Conservation (phyloP, 2,329 filamentous ascomycete species). For the Stagonosporopsis vannaccii region DNA sequence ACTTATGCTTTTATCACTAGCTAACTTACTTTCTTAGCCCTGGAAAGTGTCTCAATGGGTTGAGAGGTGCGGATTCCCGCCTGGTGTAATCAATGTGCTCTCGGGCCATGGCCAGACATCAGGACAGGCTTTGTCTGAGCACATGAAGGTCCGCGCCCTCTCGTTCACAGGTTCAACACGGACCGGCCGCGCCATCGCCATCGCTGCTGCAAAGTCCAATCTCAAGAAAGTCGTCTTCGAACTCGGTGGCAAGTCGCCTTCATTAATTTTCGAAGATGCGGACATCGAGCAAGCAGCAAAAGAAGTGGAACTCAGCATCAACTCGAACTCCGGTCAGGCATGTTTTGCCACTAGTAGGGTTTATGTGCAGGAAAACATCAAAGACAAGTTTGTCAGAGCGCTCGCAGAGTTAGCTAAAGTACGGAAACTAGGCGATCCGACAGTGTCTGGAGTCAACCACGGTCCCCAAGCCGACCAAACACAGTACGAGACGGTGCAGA, state of each 20-base stretch:
- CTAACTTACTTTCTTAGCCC: constrained; percentile 52
- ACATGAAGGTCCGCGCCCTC: constrained; percentile 80
- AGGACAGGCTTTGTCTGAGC: constrained; percentile 77
- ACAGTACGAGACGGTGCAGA: constrained; percentile 33
- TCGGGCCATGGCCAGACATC: constrained; percentile 79
- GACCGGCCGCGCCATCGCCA: constrained; percentile 83
- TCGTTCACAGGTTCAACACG: constrained; percentile 85
- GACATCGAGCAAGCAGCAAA: constrained; percentile 76
- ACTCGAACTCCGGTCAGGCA: constrained; percentile 63
- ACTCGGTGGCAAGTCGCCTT: constrained; percentile 85
- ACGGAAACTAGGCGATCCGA: constrained; percentile 32
- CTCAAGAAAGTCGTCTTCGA: constrained; percentile 88
- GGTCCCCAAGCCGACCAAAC: constrained; percentile 36
- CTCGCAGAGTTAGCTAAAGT: constrained; percentile 26
- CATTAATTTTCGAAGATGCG: constrained; percentile 79
- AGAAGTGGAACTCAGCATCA: constrained; percentile 56
- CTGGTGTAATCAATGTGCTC: constrained; percentile 79
- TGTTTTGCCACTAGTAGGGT: constrained; percentile 66
- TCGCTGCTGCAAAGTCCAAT: constrained; percentile 74
- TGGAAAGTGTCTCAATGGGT: constrained; percentile 83
- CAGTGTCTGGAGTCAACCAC: constrained; percentile 23
- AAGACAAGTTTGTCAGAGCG: constrained; percentile 45
- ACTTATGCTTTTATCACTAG: background rate
- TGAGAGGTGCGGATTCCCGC: constrained; percentile 78
- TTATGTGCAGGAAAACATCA: constrained; percentile 62